A percentile compares a stretch with the other conserved stretches of the same genome.
Conservation (phyloP, 306 rosid species). For the Spatholobus suberectus region DNA sequence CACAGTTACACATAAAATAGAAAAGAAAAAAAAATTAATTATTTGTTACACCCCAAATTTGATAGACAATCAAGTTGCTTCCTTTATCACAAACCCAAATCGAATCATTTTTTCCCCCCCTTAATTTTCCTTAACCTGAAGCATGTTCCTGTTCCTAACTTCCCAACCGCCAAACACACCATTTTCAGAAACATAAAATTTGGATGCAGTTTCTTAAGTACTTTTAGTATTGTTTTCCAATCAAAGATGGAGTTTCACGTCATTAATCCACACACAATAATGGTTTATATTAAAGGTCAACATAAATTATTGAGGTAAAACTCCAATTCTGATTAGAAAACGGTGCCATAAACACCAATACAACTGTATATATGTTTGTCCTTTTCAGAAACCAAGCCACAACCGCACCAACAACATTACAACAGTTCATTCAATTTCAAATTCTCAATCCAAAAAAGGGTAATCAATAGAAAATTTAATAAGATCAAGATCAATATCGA, state of each 20-base stretch:
- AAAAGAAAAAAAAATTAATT: neutral
- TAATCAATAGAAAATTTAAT: neutral
- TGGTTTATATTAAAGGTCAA: neutral
- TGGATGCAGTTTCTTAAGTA: neutral
- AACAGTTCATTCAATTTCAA: neutral
- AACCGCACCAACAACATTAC: neutral
- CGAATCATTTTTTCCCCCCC: neutral
- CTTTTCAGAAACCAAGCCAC: no score
- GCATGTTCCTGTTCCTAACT: neutral
- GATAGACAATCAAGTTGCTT: conserved; percentile 37
- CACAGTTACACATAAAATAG: neutral
- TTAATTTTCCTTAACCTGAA: neutral
- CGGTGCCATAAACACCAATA: no score
- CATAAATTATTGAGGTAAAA: neutral
- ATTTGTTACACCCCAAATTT: neutral
- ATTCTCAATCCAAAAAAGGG: neutral
- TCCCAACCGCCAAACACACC: conserved; percentile 28
- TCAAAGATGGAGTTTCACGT: neutral
- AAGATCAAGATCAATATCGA: neutral
- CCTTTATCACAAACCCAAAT: conserved; percentile 35
- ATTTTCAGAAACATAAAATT: neutral
- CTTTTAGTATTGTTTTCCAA: neutral
- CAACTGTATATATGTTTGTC: no score
- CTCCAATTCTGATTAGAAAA: neutral
- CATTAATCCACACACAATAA: neutral